Base-by-base conservation (phyloP, 1,284 basidiomycete genomes). In the Rhodotorula sp. region DNA sequence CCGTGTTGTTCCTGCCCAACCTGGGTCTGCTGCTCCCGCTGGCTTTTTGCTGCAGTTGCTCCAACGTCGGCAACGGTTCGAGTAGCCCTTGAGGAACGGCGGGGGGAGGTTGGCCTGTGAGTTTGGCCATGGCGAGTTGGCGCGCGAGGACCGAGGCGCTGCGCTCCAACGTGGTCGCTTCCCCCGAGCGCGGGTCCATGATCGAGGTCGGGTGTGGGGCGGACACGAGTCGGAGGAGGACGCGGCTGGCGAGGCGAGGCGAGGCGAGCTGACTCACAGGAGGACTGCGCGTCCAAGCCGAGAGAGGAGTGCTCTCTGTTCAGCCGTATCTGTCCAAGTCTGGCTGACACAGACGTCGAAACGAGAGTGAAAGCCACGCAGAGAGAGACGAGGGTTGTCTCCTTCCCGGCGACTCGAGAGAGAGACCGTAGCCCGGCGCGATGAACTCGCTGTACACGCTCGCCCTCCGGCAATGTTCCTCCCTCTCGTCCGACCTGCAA, bases 381-480 rank as follows among this genome's bases (percentile, higher is more conserved):
- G 34, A 4, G 34, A 34, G 34, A 75, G 16, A 71, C 71, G 6
- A 34, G 34, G 6, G 34, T 34, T 8, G 34, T 34, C 34, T 34
- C 34, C 6, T 5, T 34, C 34, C 28, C 28, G 3, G 28, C 28
- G 28, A 28, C 28, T 34, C 34, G n/a, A n/a, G n/a, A n/a, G n/a
- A n/a, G n/a, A n/a, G n/a, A n/a, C n/a, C 6, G 34, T 16, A 71
- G 71, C 15, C 28, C 4, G 19, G 12, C 57, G 64, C 68, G 15
- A 95, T 97, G 93, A 95, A 97, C 83, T 93, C 93, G 47, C 85
- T 97, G 34, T 97, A 97, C 83, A 92, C 92, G 1, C 89, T 92
- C 60, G 94, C 93, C 2, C 90, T 95, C 26, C 87, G 94, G 57
- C 94, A 97, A 82, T 91, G 92, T 47, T 89, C 88, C 78, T 92